Evolutionary conservation across 371 early-diverging fungal species (phyloP), one percentile per base, ranked within the genome.

Genomic region (Gilbertella persicaria): DNA sequence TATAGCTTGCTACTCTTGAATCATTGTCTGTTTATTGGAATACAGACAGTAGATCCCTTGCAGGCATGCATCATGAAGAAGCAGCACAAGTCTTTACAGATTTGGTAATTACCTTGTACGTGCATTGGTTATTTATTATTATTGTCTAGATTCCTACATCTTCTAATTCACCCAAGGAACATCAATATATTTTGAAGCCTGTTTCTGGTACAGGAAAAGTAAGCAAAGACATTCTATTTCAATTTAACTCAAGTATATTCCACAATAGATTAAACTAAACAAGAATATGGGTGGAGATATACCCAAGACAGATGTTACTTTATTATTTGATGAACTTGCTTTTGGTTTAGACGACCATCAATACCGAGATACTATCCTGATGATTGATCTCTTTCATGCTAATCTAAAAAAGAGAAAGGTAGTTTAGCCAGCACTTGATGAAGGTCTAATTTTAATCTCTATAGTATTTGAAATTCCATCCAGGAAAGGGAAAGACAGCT

Each of bases 191-290:
- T 7, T 54, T 94, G 26, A 84, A 80, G 50, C 95, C 95, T 0
- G 91, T 94, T 0, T 86, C 89, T n/a, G 93, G 94, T 4, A 73
- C 74, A 17, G 93, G 91, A 23, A 87, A 84, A 71, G 89, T 90
- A 52, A 58, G 62, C 45, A 19, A 9, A 7, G 8, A 33, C 33
- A 12, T 3, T 33, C 10, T 10, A 2, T 33, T 10, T 2, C 6
- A 9, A 33, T 12, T 12, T 2, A 33, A 33, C 2, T 12, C 3
- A 33, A 6, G 33, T 2, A 3, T 2, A 33, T 3, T 12, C 43
- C 24, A 20, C 21, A 19, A n/a, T 42, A 71, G 76, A 52, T 78
- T 19, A 73, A 71, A 20, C 53, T 86, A 26, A 84, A 85, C 62
- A 87, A 85, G 54, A 66, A 65, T 9, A 78, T 73, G 19, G 70